Base-by-base conservation (phyloP, 192 early-diverging fungal species). In the Mortierella hygrophila region DNA sequence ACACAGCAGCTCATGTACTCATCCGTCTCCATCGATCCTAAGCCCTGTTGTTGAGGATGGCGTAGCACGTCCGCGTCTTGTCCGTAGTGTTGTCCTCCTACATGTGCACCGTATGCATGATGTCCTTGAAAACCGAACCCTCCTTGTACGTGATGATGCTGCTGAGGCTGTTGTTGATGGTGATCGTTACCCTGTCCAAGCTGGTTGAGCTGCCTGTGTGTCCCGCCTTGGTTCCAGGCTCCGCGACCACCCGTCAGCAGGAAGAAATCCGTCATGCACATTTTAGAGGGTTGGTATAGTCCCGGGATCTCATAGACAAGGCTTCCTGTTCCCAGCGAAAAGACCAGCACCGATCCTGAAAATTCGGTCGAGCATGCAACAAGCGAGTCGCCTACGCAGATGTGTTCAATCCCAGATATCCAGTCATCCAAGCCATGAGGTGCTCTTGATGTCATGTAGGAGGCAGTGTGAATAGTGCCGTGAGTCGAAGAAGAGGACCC, bases 321-420 rank as follows among this genome's bases (percentile, higher is more conserved):
- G 10, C 84, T 80, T n/a, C 91, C 91, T 9, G 91, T 92, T 29
- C 89, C 87, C 21, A 92, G 38, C 0, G 91, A 92, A 69, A 92
- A 92, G 0, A 90, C 82, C 6, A 92, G 76, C 11, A 90, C 75
- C 0, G 91, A 89, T 32, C 89, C 89, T 1, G 87, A 78, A 26
- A 82, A 69, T 49, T 92, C 91, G 6, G 88, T 86, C 3, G 89
- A 88, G 57, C 91, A 92, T 21, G 89, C 89, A 6, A 92, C 78
- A n/a, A 92, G 63, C 21, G 88, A 85, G n/a, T 89, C 89, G 6
- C 88, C 88, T 8, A 90, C 87, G 20, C 89, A 88, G 40, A 92
- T 77, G 32, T 90, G 88, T 1, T 89, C 88, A 35, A 90, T 85
- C 8, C 89, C 91, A 37, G 82, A 82, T 42, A 83, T 77, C 91